A percentile compares a stretch with the other conserved stretches of the same genome.
These are phyloP conservation scores for Ploettnerulaceae sp. DNA, from an alignment of 2,329 filamentous ascomycete genomes.

Conservation along the genomic window DNA sequence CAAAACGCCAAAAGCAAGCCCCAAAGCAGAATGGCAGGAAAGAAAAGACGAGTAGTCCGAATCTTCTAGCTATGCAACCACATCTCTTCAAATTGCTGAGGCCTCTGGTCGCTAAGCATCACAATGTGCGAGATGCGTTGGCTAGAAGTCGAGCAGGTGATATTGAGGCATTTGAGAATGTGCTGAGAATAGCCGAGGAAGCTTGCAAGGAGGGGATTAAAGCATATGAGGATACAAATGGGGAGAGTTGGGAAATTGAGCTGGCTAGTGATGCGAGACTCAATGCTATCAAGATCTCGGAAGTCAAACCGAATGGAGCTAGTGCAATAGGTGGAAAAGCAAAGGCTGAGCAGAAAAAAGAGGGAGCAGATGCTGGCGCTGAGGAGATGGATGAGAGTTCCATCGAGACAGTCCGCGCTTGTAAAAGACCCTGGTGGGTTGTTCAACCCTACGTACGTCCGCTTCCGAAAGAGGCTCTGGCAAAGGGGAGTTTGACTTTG, in stretches of 20 bases:
- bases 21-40: constrained; percentile 32
- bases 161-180: constrained; percentile 69
- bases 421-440: constrained; percentile 83
- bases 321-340: constrained; percentile 34
- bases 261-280: constrained; percentile 25
- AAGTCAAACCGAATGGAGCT: constrained; percentile 35
- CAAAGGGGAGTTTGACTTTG: constrained; percentile 69
- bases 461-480: constrained; percentile 79
- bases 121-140: constrained; percentile 79
- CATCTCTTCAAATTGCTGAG: constrained; percentile 91
- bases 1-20: constrained; percentile 36
- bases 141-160: constrained; percentile 65
- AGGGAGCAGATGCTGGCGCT: constrained; percentile 30
- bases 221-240: constrained; percentile 55
- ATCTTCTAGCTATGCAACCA: constrained; percentile 76
- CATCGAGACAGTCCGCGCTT: constrained; percentile 62
- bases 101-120: constrained; percentile 73
- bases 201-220: constrained; percentile 68
- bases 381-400: constrained; percentile 48
- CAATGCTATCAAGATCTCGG: constrained; percentile 30
- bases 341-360: constrained; percentile 31
- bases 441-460: constrained; percentile 84
- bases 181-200: constrained; percentile 69
- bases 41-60: constrained; percentile 45
- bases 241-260: constrained; percentile 45